phyloP scores from a whole-genome alignment of 306 rosid genomes.

The Fagus crenata region DNA sequence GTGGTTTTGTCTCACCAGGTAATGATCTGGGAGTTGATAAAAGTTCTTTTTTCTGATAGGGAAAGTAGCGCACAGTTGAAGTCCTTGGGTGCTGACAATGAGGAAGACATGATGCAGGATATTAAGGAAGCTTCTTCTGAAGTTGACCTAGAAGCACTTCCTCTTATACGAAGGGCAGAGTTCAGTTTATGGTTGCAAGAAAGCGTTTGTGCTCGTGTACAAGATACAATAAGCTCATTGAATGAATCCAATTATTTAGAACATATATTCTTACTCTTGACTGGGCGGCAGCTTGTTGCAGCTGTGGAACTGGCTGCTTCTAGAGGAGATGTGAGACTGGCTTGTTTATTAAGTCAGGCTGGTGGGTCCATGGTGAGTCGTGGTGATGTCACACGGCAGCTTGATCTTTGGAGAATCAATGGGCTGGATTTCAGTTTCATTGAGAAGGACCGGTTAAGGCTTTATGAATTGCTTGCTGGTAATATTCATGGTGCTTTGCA shows the following conservation, averaged over 20 bases:
- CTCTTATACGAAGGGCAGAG: slow-evolving; percentile 89
- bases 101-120: slow-evolving; percentile 96
- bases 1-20: slow-evolving; percentile 76
- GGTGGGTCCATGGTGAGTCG: slow-evolving; percentile 87
- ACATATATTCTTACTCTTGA: slow-evolving; percentile 68
- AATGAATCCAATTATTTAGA: slow-evolving; percentile 70
- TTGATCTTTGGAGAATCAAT: slow-evolving; percentile 79
- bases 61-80: slow-evolving; percentile 51
- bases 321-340: slow-evolving; percentile 88
- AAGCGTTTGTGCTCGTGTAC: slow-evolving; percentile 78
- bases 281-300: slow-evolving; percentile 82
- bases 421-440: slow-evolving; percentile 87
- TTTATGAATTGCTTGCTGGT: slow-evolving; percentile 84
- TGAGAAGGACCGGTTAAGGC: slow-evolving; percentile 76
- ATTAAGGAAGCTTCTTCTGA: slow-evolving; percentile 58
- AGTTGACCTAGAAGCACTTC: slow-evolving; percentile 79
- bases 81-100: slow-evolving; percentile 64
- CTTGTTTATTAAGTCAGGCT: slow-evolving; percentile 86
- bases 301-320: slow-evolving; percentile 84
- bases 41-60: slow-evolving; percentile 81
- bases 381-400: slow-evolving; percentile 71
- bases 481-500: slow-evolving; percentile 64
- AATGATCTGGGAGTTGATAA: slow-evolving; percentile 93
- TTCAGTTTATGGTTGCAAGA: slow-evolving; percentile 96
- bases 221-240: slow-evolving; percentile 70